Evolutionary conservation across 768 basidiomycete genomes (phyloP), one percentile per base, ranked within the genome.

Genomic region (Phaeolepiota aurea): DNA sequence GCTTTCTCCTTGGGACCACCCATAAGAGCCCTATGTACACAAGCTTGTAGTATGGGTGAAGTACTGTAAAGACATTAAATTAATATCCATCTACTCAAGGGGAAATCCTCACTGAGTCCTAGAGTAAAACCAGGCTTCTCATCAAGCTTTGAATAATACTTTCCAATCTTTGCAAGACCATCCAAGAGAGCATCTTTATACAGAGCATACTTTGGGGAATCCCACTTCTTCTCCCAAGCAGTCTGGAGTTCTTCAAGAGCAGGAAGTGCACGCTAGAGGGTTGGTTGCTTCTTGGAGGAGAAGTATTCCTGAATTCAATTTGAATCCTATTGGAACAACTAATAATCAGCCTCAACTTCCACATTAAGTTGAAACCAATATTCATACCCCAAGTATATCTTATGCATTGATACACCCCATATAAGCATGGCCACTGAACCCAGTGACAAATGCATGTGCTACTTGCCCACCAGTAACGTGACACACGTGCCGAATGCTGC

Each of bases 31-130:
- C n/a, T 7, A 28, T 28, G n/a, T 28, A 28, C 7, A n/a, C 25
- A n/a, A 28, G 25, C n/a, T 61, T 62, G 44, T 51, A 62, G 38
- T 60, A 64, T 0, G 53, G 60, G 25, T 63, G 56, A 10, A 60
- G 36, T 1, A 51, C 55, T 32, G n/a, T 22, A 14, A 18, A 32
- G 35, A 10, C 14, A 15, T 19, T 4, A 20, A 30, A 22, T 7
- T 28, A 44, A 19, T 10, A n/a, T 31, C 4, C 5, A 32, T 39
- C 16, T 30, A 21, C 13, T 38, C 34, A 12, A 20, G 20, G 2
- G 12, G 28, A 13, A 21, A 44, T 5, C 20, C 43, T 18, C 43
- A 63, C 61, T 37, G 1, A 63, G 44, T 1, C 53, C 46, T 0
- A 59, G 50, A 2, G 62, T 39, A 39, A 42, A 53, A 4, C 38